These are phyloP conservation scores for Botryotinia narcissicola DNA, from an alignment of 2,329 filamentous ascomycete species.

Conservation along the genomic window DNA sequence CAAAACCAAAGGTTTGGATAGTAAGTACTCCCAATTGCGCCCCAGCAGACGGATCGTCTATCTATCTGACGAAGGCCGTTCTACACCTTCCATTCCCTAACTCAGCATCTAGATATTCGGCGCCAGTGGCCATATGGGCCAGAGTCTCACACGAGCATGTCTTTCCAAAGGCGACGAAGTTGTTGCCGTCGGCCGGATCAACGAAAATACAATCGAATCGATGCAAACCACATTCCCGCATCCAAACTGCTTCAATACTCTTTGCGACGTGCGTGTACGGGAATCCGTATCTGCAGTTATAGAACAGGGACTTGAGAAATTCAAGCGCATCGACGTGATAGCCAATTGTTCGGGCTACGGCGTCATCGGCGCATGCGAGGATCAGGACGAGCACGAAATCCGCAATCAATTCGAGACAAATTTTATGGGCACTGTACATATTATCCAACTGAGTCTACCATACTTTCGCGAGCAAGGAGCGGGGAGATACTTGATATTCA, in stretches of 20 bases:
- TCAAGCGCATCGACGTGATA: constrained; percentile 82
- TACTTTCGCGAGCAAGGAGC: constrained; percentile 75
- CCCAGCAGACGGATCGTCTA: not conserved
- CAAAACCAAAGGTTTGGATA: constrained; percentile 82
- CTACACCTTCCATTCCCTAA: constrained; percentile 4
- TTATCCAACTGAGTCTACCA: constrained; percentile 83
- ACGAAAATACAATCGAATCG: constrained; percentile 69
- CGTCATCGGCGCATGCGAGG: constrained; percentile 92
- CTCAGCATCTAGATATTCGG: constrained; percentile 69
- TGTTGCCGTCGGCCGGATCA: constrained; percentile 78
- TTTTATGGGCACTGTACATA: constrained; percentile 92
- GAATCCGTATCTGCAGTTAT: constrained; percentile 74
- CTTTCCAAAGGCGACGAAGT: constrained; percentile 80
- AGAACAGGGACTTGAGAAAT: constrained; percentile 66
- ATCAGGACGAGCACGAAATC: constrained; percentile 93
- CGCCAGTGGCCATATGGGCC: constrained; percentile 94
- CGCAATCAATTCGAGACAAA: constrained; percentile 97
- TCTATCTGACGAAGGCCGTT: too few species aligned
- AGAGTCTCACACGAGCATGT: constrained; percentile 80
- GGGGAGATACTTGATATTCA: constrained; percentile 92
- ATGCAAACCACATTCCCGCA: constrained; percentile 67
- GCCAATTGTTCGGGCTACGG: constrained; percentile 95
- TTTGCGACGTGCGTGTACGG: constrained; percentile 85
- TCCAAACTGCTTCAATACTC: constrained; percentile 69
- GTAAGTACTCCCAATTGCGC: constrained; percentile 49